Percentiles rank a stretch among this genome's conserved stretches.
phyloP scores from a whole-genome alignment of 352 stramenopile genomes.

The Paralagenidium karlingii region DNA sequence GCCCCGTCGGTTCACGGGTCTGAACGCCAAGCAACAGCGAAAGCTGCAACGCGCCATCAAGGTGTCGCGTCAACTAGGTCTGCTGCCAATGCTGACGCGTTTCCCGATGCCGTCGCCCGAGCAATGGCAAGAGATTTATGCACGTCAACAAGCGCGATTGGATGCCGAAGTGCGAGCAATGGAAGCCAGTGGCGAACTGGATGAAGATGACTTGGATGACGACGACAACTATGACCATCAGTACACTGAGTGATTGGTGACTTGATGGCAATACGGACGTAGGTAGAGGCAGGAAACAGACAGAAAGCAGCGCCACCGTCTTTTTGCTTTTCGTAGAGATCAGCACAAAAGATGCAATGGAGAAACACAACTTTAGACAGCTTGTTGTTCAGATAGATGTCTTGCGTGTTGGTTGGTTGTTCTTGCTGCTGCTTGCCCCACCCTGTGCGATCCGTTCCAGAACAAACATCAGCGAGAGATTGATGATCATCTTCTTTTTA shows the following conservation, averaged over 20 bases:
- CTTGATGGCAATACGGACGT: too few relatives aligned
- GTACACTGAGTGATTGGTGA: slow-evolving; percentile 2
- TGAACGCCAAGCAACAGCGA: slow-evolving; percentile 76
- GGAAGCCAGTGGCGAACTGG: slow-evolving; percentile 14
- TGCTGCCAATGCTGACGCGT: slow-evolving; percentile 65
- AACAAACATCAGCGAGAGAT: too few relatives aligned
- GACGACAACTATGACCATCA: slow-evolving; percentile 21
- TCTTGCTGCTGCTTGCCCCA: too few relatives aligned
- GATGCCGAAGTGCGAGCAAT: slow-evolving; percentile 31
- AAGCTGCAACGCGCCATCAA: slow-evolving; percentile 66
- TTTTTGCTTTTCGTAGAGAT: too few relatives aligned
- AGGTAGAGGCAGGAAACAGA: too few relatives aligned
- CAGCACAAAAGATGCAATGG: too few relatives aligned
- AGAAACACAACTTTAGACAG: too few relatives aligned
- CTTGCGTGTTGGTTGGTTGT: too few relatives aligned
- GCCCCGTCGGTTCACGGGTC: slow-evolving; percentile 63
- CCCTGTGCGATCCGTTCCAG: too few relatives aligned
- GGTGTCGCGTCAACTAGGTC: slow-evolving; percentile 56
- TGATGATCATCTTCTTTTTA: too few relatives aligned
- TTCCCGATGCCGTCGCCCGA: slow-evolving; percentile 72
- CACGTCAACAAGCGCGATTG: slow-evolving; percentile 56
- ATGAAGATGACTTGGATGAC: slow-evolving; percentile 48
- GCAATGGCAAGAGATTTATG: slow-evolving; percentile 70
- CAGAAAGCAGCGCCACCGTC: too few relatives aligned
- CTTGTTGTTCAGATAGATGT: too few relatives aligned